Evolutionary conservation across 345 rosid species (phyloP).

Genomic region (Atalantia buxifolia): DNA sequence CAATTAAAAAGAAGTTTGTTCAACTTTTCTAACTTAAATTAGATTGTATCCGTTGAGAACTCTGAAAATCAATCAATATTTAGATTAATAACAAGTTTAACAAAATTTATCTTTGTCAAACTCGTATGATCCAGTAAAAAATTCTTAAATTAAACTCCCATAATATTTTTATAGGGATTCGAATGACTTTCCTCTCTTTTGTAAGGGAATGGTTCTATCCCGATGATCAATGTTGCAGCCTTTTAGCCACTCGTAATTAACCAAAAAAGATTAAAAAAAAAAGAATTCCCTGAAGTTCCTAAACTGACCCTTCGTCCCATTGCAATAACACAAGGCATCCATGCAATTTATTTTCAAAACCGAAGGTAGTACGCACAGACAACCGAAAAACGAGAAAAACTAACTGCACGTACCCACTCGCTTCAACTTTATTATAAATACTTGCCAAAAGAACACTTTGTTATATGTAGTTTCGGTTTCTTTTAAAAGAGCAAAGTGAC

Average conservation of each 20-base stretch:
- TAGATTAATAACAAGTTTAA: neutral
- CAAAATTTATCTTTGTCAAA: neutral
- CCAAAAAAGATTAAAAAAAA: neutral
- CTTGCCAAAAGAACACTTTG: no score
- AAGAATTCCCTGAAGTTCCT: neutral
- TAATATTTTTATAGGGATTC: no score
- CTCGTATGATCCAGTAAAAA: neutral
- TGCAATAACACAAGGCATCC: neutral
- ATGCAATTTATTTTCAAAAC: neutral
- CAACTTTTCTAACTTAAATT: neutral
- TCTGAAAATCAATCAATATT: neutral
- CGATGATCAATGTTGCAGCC: neutral
- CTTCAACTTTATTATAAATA: neutral
- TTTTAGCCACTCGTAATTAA: neutral
- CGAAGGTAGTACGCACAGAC: neutral
- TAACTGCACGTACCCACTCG: neutral
- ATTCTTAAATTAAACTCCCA: no score
- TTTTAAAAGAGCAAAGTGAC: neutral
- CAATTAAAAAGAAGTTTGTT: neutral
- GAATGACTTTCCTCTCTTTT: no score
- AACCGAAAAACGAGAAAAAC: neutral
- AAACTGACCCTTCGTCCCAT: neutral
- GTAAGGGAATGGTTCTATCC: no score
- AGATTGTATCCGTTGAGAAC: neutral
- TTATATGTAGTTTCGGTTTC: no score